Percentiles rank a stretch among this genome's conserved stretches.
These are phyloP conservation scores for Mytilinidion resinicola DNA, from an alignment of 495 filamentous ascomycete genomes.

Conservation along the genomic window DNA sequence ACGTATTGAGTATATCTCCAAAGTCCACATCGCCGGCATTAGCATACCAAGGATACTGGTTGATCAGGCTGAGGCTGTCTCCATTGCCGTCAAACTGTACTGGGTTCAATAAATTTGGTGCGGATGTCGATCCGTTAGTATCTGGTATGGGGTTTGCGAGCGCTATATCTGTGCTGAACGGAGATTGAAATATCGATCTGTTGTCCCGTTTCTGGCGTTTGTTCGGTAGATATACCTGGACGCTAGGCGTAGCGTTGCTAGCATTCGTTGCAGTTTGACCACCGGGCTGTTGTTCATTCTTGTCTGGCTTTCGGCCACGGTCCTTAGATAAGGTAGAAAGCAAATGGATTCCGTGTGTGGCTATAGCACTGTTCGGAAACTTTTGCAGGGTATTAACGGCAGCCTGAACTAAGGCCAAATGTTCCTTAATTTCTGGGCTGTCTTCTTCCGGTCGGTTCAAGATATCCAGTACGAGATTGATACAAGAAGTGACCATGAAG, in stretches of 20 bases:
- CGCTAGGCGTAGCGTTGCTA: not conserved
- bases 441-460: slow-evolving; percentile 35
- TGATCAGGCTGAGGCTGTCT: not conserved
- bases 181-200: not conserved
- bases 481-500: slow-evolving; percentile 48
- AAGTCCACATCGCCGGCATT: slow-evolving; percentile 4
- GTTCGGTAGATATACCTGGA: not conserved
- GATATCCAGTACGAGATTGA: slow-evolving; percentile 41
- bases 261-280: not conserved
- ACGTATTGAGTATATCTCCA: slow-evolving; percentile 6
- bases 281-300: not conserved
- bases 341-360: slow-evolving; percentile 14
- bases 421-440: slow-evolving; percentile 30
- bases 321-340: slow-evolving; percentile 14
- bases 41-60: not conserved
- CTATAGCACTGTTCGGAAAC: slow-evolving; percentile 17
- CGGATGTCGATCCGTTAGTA: not conserved
- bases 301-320: slow-evolving; percentile 6
- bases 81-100: not conserved
- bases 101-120: not conserved
- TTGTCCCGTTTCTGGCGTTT: not conserved
- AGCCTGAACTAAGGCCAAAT: slow-evolving; percentile 21
- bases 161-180: not conserved
- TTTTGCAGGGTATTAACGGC: slow-evolving; percentile 7
- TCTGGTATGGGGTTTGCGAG: not conserved